Conservation (phyloP, 179 eudicot genomes). For the Beta corolliflora region DNA sequence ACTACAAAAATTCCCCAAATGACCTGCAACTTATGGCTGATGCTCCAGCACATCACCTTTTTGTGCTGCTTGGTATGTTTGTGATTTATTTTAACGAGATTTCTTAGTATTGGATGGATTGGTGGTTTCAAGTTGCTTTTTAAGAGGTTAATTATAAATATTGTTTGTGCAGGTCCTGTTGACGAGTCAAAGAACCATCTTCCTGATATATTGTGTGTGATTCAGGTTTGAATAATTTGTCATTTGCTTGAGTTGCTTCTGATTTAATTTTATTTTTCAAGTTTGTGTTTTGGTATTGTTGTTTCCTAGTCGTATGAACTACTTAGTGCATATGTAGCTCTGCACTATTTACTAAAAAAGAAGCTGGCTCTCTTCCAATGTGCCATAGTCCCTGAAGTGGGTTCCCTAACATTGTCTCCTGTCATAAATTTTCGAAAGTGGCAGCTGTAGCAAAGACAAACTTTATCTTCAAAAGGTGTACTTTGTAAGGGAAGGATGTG, state of each 20-base stretch:
- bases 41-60: slow-evolving; percentile 97
- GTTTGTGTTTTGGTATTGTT: not conserved
- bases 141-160: not conserved
- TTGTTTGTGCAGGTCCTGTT: slow-evolving; percentile 69
- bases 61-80: slow-evolving; percentile 87
- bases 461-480: not conserved
- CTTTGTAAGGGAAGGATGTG: not conserved
- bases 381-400: not conserved
- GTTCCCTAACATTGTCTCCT: not conserved
- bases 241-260: not conserved
- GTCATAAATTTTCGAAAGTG: not conserved
- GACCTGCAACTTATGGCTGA: slow-evolving; percentile 96
- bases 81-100: not conserved
- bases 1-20: slow-evolving; percentile 96
- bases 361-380: not conserved
- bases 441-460: not conserved
- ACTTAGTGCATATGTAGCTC: not conserved
- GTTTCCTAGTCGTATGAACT: not conserved
- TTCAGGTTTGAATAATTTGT: slow-evolving; percentile 63
- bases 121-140: not conserved
- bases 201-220: slow-evolving; percentile 91
- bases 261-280: not conserved
- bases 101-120: not conserved
- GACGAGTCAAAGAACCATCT: slow-evolving; percentile 80
- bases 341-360: not conserved